Percentiles rank a stretch among this genome's conserved stretches.
phyloP scores from a whole-genome alignment of 345 rosid species.

The Boechera retrofracta region DNA sequence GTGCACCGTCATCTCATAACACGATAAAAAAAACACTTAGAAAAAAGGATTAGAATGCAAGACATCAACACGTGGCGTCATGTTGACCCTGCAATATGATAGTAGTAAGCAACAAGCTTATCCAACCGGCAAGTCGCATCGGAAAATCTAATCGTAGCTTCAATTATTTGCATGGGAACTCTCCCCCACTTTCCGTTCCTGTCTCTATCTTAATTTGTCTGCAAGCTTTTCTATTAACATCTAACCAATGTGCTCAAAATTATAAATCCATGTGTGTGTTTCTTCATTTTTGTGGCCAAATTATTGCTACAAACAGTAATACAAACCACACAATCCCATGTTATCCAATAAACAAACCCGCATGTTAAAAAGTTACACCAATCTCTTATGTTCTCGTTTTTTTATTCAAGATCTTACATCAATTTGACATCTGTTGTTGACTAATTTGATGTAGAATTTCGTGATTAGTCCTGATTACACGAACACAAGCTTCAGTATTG shows the following conservation, averaged over 20 bases:
- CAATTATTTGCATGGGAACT: conserved; percentile 48
- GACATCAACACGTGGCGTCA: conserved; percentile 37
- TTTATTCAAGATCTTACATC: neutral
- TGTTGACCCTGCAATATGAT: conserved; percentile 26
- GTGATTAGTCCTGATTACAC: conserved; percentile 41
- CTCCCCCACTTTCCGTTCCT: conserved; percentile 43
- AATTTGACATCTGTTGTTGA: conserved; percentile 29
- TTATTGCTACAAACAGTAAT: conserved; percentile 2
- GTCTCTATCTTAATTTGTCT: conserved; percentile 43
- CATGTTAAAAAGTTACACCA: conserved; percentile 20
- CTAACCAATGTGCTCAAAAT: conserved; percentile 26
- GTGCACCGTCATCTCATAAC: neutral
- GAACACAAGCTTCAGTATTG: conserved; percentile 28
- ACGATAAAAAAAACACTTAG: neutral
- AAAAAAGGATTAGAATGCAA: neutral
- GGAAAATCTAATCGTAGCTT: conserved; percentile 44
- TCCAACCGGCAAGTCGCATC: conserved; percentile 48
- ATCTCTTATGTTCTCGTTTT: neutral
- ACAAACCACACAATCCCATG: conserved; percentile 25
- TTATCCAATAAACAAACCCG: conserved; percentile 35
- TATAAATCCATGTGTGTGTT: conserved; percentile 32
- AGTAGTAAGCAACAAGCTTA: conserved; percentile 28
- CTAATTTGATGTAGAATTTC: conserved; percentile 16
- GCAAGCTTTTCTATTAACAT: conserved; percentile 24
- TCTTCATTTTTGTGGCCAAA: conserved; percentile 36